These are phyloP conservation scores for Xylaria curta DNA, from an alignment of 495 filamentous ascomycete species.

Conservation along the genomic window DNA sequence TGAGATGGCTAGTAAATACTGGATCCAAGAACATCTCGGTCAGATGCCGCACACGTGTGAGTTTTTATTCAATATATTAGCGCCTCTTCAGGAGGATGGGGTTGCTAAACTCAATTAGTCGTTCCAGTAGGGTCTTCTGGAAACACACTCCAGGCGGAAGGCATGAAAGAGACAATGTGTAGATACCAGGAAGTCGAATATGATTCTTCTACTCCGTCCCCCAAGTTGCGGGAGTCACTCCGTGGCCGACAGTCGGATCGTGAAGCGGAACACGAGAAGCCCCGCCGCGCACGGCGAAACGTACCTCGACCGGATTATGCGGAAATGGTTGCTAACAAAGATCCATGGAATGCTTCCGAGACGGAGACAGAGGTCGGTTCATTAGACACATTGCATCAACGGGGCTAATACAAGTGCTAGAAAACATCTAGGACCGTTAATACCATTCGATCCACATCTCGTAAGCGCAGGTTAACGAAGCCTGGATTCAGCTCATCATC, in stretches of 20 bases:
- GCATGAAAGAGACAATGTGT: not conserved
- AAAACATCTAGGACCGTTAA: not conserved
- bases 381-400: not conserved
- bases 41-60: slow-evolving; percentile 38
- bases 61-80: slow-evolving; percentile 11
- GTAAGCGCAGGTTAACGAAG: slow-evolving; percentile 17
- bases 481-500: slow-evolving; percentile 11
- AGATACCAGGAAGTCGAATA: not conserved
- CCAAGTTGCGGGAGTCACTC: slow-evolving; percentile 12
- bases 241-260: slow-evolving; percentile 27
- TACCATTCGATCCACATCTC: slow-evolving; percentile 1
- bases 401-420: slow-evolving; percentile 8
- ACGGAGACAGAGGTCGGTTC: slow-evolving; percentile 32
- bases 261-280: slow-evolving; percentile 32
- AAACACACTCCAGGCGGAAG: not conserved
- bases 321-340: slow-evolving; percentile 38
- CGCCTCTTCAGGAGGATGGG: not conserved
- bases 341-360: slow-evolving; percentile 38
- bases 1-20: slow-evolving; percentile 39
- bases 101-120: slow-evolving; percentile 18
- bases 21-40: slow-evolving; percentile 40
- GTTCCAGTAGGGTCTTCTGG: not conserved
- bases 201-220: slow-evolving; percentile 2
- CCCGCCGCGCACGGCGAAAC: slow-evolving; percentile 35
- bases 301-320: slow-evolving; percentile 40